A percentile compares a stretch with the other conserved stretches of the same genome.
phyloP scores from a whole-genome alignment of 768 basidiomycete genomes.

The Amanita jacksonii region DNA sequence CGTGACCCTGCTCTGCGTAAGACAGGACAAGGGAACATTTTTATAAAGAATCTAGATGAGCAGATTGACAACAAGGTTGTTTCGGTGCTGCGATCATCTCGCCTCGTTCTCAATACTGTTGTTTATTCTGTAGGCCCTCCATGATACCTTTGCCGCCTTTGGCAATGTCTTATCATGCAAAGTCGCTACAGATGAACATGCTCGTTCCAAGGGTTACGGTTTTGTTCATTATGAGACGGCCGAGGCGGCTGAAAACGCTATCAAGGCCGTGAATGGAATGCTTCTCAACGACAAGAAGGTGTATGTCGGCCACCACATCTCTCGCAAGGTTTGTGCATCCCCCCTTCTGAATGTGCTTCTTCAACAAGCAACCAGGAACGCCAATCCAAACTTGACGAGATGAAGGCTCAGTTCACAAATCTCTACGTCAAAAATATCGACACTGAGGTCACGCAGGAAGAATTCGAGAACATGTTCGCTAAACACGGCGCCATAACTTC shows the following conservation, averaged over 20 bases:
- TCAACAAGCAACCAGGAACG: constrained; percentile 52
- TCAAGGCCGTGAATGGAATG: constrained; percentile 99
- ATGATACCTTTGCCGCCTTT: constrained; percentile 98
- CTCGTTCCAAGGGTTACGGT: constrained; percentile 94
- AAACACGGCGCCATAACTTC: constrained; percentile 82
- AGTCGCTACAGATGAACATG: constrained; percentile 93
- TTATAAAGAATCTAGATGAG: constrained; percentile 99
- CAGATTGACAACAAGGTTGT: constrained; percentile 91
- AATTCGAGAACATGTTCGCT: constrained; percentile 76
- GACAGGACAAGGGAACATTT: constrained; percentile 99
- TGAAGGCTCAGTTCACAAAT: constrained; percentile 96
- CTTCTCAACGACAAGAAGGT: constrained; percentile 99
- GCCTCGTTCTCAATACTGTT: constrained; percentile 1
- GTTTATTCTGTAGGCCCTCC: constrained; percentile 77
- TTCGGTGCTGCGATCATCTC: background rate
- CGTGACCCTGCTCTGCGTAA: constrained; percentile 98
- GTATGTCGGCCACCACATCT: constrained; percentile 94
- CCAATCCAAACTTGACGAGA: constrained; percentile 97
- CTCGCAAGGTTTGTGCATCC: constrained; percentile 64
- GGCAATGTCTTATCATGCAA: constrained; percentile 99
- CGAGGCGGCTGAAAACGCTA: constrained; percentile 91
- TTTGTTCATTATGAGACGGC: constrained; percentile 99
- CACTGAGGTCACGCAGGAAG: constrained; percentile 70
- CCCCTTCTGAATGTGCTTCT: background rate
- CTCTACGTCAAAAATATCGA: constrained; percentile 98